A percentile compares a stretch with the other conserved stretches of the same genome.
phyloP scores from a whole-genome alignment of 2,329 filamentous ascomycete species.

The Fusarium nelsonii region DNA sequence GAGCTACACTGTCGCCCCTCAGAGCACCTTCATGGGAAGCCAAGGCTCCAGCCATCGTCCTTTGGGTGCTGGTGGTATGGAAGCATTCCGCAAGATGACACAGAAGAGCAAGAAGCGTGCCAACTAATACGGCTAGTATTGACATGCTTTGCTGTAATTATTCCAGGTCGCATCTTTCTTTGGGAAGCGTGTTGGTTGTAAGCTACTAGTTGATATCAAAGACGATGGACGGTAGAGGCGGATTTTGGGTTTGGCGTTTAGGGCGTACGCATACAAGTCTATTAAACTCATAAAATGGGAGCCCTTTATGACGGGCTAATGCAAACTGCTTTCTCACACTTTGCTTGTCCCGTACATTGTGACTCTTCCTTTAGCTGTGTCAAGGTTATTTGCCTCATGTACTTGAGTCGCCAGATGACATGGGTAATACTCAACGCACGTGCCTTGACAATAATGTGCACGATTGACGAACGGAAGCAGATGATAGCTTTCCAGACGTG shows the following conservation, averaged over 20 bases:
- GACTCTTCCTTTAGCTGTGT: neutral
- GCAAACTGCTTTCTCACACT: neutral
- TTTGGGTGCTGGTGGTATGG: slow-evolving; percentile 72
- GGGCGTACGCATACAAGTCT: slow-evolving; percentile 38
- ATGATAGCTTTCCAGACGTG: neutral
- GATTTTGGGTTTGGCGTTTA: slow-evolving; percentile 41
- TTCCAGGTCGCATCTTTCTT: slow-evolving; percentile 2
- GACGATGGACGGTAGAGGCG: slow-evolving; percentile 30
- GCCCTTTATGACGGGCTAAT: slow-evolving; percentile 20
- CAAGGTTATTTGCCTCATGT: neutral
- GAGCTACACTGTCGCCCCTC: slow-evolving; percentile 70
- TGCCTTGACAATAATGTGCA: neutral
- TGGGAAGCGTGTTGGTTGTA: slow-evolving; percentile 28
- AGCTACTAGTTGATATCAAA: slow-evolving; percentile 40
- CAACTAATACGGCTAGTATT: slow-evolving; percentile 9
- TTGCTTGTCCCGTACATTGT: neutral
- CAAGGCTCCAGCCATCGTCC: slow-evolving; percentile 67
- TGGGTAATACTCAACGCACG: slow-evolving; percentile 10
- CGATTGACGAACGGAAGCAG: slow-evolving; percentile 7
- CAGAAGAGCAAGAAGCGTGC: slow-evolving; percentile 70
- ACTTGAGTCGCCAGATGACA: slow-evolving; percentile 23
- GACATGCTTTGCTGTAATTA: neutral
- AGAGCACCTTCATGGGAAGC: slow-evolving; percentile 70
- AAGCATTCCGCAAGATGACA: slow-evolving; percentile 75
- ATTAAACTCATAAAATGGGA: slow-evolving; percentile 24